Percentiles rank a stretch among this genome's conserved stretches.
Evolutionary conservation across 2,329 filamentous ascomycete genomes (phyloP).

Genomic region (Gyromitra esculenta): DNA sequence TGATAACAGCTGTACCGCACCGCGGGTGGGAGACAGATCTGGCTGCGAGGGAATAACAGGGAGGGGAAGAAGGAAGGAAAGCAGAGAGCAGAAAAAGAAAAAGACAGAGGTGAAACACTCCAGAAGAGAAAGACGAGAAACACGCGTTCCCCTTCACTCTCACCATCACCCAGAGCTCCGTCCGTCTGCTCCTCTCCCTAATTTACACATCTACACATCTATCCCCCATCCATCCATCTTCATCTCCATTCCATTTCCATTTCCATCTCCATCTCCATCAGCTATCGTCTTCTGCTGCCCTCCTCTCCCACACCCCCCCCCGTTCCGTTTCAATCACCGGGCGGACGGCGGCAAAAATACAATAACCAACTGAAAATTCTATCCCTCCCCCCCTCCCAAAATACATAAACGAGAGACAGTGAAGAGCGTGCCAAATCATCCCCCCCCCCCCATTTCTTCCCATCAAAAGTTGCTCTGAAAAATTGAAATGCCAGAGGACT

Average conservation of each 20-base stretch:
- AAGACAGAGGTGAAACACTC: background rate
- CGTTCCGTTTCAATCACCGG: conserved; percentile 21
- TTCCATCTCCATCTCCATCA: too few species aligned
- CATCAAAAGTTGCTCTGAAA: background rate
- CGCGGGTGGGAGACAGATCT: conserved; percentile 6
- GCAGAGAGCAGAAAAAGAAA: background rate
- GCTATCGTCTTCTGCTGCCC: background rate
- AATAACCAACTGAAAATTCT: background rate
- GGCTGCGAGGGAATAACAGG: background rate
- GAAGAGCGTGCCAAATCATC: background rate
- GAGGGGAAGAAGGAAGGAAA: background rate
- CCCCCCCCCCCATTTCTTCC: background rate
- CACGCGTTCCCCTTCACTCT: background rate
- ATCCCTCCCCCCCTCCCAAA: too few species aligned
- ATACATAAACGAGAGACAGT: too few species aligned
- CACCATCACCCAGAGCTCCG: background rate
- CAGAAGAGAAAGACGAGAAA: background rate
- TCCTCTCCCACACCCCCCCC: background rate
- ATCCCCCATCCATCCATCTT: too few species aligned
- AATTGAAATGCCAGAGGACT: conserved; percentile 51
- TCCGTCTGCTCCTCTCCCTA: conserved; percentile 4
- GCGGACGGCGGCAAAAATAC: background rate
- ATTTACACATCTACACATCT: background rate
- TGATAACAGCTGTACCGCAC: background rate
- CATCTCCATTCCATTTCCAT: background rate